phyloP scores from a whole-genome alignment of 2,329 filamentous ascomycete genomes.

The Knufia fluminis region DNA sequence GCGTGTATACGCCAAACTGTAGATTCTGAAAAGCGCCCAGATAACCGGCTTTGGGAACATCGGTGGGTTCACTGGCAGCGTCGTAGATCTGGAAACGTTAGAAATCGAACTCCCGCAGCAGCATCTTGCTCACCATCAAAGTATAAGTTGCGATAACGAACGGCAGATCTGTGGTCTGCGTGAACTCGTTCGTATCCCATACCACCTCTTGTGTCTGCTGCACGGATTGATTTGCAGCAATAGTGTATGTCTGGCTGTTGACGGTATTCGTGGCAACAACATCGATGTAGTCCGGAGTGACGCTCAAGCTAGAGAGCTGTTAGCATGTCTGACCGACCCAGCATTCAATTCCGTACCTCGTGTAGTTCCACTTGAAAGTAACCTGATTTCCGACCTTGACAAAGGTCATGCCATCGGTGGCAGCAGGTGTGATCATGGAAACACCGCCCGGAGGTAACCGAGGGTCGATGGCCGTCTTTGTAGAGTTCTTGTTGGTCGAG shows the following conservation, averaged over 20 bases:
- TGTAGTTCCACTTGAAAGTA: slow-evolving; percentile 62
- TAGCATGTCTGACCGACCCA: not conserved
- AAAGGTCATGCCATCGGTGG: slow-evolving; percentile 40
- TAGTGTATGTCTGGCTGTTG: slow-evolving; percentile 53
- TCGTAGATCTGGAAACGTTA: slow-evolving; percentile 41
- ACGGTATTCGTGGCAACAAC: slow-evolving; percentile 52
- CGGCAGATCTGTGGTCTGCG: slow-evolving; percentile 40
- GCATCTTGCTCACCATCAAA: slow-evolving; percentile 34
- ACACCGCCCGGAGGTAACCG: slow-evolving; percentile 50
- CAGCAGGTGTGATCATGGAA: slow-evolving; percentile 51
- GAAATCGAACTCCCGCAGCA: not conserved
- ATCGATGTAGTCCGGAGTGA: slow-evolving; percentile 51
- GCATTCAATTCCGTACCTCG: slow-evolving; percentile 31
- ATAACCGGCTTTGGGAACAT: slow-evolving; percentile 46
- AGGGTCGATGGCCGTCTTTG: slow-evolving; percentile 41
- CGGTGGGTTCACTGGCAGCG: slow-evolving; percentile 42
- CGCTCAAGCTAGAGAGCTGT: slow-evolving; percentile 31
- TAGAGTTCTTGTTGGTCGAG: slow-evolving; percentile 21
- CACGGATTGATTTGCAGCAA: slow-evolving; percentile 50
- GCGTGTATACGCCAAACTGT: slow-evolving; percentile 54
- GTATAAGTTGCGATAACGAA: slow-evolving; percentile 55
- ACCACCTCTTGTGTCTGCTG: slow-evolving; percentile 43
- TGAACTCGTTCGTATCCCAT: slow-evolving; percentile 53
- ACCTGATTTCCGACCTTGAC: slow-evolving; percentile 56
- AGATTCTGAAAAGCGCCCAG: slow-evolving; percentile 44